Conservation (phyloP, 495 filamentous ascomycete genomes). For the Aspergillus cavernicola region DNA sequence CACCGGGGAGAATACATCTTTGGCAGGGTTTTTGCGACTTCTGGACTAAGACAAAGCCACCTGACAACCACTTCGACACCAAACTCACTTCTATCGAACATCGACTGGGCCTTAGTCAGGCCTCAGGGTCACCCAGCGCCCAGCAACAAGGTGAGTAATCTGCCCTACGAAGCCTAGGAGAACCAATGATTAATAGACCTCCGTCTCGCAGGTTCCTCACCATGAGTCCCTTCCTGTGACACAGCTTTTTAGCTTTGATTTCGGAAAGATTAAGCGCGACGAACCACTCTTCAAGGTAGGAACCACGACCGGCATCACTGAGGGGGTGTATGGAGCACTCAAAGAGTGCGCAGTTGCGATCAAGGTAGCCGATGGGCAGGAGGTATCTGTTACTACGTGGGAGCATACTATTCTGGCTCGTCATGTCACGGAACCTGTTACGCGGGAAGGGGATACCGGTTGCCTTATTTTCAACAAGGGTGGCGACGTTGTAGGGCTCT, state of each 20-base stretch:
- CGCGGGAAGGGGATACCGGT: not conserved
- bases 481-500: not conserved
- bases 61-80: not conserved
- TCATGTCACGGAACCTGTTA: not conserved
- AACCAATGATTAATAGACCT: not conserved
- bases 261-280: not conserved
- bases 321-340: not conserved
- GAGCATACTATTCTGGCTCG: not conserved
- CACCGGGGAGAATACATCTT: not conserved
- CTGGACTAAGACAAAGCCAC: not conserved
- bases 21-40: not conserved
- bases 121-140: not conserved
- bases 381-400: not conserved
- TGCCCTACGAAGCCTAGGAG: not conserved
- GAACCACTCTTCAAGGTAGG: not conserved
- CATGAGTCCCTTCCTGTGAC: not conserved
- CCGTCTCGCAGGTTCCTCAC: not conserved
- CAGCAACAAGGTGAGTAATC: not conserved
- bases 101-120: slow-evolving; percentile 5
- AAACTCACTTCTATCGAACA: not conserved
- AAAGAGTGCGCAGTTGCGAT: not conserved
- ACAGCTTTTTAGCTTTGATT: not conserved
- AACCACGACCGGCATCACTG: not conserved
- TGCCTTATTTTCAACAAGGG: not conserved
- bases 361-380: not conserved